A percentile compares a stretch with the other conserved stretches of the same genome.
These are phyloP conservation scores for Medakamo hakoo DNA, from an alignment of 139 green algal genomes.

Conservation along the genomic window DNA sequence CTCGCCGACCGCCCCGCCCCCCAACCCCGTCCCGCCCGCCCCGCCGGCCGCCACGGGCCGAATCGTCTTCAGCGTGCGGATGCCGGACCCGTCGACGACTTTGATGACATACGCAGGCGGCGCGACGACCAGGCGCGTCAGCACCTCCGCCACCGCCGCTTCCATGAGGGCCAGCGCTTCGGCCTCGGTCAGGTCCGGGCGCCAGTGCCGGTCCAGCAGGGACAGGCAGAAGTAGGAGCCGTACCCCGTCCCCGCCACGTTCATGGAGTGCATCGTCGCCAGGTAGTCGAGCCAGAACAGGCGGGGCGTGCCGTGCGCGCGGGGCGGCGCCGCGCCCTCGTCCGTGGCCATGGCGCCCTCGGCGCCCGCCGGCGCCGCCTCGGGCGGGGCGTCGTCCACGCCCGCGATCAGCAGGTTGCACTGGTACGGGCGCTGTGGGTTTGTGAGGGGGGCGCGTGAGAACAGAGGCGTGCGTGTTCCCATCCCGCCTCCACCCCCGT, in stretches of 20 bases:
- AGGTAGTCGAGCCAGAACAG: constrained; percentile 99
- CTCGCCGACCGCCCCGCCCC: neutral
- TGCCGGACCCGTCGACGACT: constrained; percentile 80
- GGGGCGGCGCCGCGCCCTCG: too few relatives aligned
- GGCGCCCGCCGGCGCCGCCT: neutral
- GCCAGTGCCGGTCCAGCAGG: constrained; percentile 92
- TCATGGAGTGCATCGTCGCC: constrained; percentile 90
- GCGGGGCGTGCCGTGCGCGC: constrained; percentile 32
- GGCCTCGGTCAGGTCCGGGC: constrained; percentile 60
- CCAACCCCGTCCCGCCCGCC: neutral
- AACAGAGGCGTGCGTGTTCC: neutral
- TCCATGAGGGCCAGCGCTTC: constrained; percentile 84
- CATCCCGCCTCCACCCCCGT: neutral
- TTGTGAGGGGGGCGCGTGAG: neutral
- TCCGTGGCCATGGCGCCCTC: too few relatives aligned
- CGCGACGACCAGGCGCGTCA: constrained; percentile 67
- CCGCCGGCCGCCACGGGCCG: neutral
- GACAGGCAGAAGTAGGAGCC: constrained; percentile 87
- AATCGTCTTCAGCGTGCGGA: constrained; percentile 32
- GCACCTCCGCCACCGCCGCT: constrained; percentile 66
- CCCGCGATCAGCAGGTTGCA: constrained; percentile 90
- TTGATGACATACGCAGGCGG: constrained; percentile 85
- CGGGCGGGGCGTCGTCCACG: constrained; percentile 49
- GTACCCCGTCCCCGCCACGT: constrained; percentile 92
- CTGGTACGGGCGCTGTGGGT: constrained; percentile 68